Evolutionary conservation across 169 alveolate species (phyloP), one percentile per base, ranked within the genome.

Genomic region (Plasmodium vinckei): DNA sequence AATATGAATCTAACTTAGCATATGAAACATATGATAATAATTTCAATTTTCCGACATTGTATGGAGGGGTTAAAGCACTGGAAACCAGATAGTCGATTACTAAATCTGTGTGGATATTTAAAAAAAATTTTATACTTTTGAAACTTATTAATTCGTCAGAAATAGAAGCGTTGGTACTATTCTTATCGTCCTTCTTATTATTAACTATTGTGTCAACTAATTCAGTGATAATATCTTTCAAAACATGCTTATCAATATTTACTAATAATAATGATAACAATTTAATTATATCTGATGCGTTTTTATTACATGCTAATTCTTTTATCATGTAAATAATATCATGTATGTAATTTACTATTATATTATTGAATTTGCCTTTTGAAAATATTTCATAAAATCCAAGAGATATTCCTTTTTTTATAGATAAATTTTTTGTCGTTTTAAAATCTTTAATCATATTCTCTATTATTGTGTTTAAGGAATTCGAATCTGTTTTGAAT

Each of bases 321-420:
- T 86, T 86, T 25, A 86, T 86, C 87, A 86, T 86, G 25, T 57
- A 49, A 59, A 86, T 86, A 27, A 86, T 86, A 21, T 86, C 56
- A 70, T 57, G 65, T 19, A 86, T 72, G 27, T 86, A 57, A n/a
- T 63, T 39, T 13, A 70, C 73, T 17, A 86, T 63, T 39, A 86
- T 59, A 23, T 86, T 57, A 54, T 70, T 56, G 42, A 57, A 86
- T 72, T 60, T 86, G 46, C 49, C 71, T 19, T 70, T 69, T 23
- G 91, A 86, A 70, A 86, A 86, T 44, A 86, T 86, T 86, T 86
- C 91, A 47, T 63, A 70, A 86, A 70, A 69, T 70, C 91, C 91
- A 12, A 86, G 59, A 1, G 87, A 68, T 12, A 86, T 70, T 17
- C 91, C 91, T 46, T 69, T 86, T 46, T 57, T 86, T 27, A 86